Evolutionary conservation across 2,329 filamentous ascomycete genomes (phyloP).

Genomic region (Paraconiothyrium brasiliense): DNA sequence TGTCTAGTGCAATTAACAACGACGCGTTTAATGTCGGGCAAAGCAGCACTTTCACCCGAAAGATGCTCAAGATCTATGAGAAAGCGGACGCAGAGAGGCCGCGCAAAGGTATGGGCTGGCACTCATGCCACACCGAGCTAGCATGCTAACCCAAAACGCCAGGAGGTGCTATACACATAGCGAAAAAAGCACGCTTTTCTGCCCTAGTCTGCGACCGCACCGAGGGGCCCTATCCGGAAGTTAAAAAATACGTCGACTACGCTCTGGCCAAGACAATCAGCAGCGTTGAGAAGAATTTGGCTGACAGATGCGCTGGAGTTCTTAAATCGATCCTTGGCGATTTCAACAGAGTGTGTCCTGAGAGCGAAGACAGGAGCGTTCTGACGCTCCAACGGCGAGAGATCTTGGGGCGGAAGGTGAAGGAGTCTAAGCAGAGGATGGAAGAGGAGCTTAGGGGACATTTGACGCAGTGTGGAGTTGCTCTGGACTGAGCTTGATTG

Average conservation of each 20-base stretch:
- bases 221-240: neutral
- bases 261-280: slow-evolving; percentile 3
- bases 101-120: neutral
- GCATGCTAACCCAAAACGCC: neutral
- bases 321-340: slow-evolving; percentile 11
- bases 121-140: neutral
- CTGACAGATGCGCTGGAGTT: neutral
- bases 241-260: slow-evolving; percentile 7
- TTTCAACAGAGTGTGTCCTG: slow-evolving; percentile 16
- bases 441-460: neutral
- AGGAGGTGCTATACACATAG: slow-evolving; percentile 1
- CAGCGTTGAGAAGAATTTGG: neutral
- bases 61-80: slow-evolving; percentile 11
- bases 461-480: neutral
- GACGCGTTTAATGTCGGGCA: slow-evolving; percentile 12
- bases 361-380: slow-evolving; percentile 7
- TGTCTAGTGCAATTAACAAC: slow-evolving; percentile 7
- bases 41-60: neutral
- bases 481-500: neutral
- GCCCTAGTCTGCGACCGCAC: neutral
- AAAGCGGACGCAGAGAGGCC: neutral
- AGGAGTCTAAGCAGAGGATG: slow-evolving; percentile 6
- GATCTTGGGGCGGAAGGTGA: slow-evolving; percentile 7
- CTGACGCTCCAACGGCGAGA: slow-evolving; percentile 10
- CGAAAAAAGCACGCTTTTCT: neutral